phyloP scores from a whole-genome alignment of 768 basidiomycete species.

The Suillus cothurnatus region DNA sequence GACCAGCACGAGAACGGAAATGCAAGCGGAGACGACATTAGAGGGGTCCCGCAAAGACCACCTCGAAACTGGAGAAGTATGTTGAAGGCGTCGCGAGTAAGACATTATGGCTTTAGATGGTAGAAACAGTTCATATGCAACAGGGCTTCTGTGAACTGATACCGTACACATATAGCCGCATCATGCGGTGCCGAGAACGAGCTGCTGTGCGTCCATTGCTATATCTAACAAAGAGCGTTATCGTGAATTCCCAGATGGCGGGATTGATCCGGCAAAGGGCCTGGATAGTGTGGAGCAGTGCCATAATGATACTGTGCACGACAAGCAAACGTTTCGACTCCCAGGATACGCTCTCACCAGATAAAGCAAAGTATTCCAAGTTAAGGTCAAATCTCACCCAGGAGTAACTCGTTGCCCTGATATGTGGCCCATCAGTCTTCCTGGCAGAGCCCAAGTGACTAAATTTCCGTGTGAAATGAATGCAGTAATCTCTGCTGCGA shows the following conservation, averaged over 20 bases:
- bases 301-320: not conserved
- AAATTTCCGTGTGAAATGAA: not conserved
- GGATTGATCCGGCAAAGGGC: not conserved
- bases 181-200: constrained; percentile 1
- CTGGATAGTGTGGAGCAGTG: not conserved
- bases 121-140: not conserved
- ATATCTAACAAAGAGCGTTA: not conserved
- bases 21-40: constrained; percentile 15
- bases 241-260: not conserved
- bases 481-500: not conserved
- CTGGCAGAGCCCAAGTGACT: not conserved
- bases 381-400: not conserved
- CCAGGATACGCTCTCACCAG: not conserved
- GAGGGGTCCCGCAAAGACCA: constrained; percentile 2
- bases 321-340: not conserved
- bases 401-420: not conserved
- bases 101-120: constrained; percentile 1
- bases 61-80: not conserved
- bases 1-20: constrained; percentile 22
- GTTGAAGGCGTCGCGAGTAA: not conserved
- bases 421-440: not conserved
- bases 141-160: not conserved
- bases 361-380: not conserved
- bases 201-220: not conserved
- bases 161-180: not conserved